A percentile compares a stretch with the other conserved stretches of the same genome.
Evolutionary conservation across 2,329 filamentous ascomycete genomes (phyloP).

Genomic region (Pseudogymnoascus sp.): DNA sequence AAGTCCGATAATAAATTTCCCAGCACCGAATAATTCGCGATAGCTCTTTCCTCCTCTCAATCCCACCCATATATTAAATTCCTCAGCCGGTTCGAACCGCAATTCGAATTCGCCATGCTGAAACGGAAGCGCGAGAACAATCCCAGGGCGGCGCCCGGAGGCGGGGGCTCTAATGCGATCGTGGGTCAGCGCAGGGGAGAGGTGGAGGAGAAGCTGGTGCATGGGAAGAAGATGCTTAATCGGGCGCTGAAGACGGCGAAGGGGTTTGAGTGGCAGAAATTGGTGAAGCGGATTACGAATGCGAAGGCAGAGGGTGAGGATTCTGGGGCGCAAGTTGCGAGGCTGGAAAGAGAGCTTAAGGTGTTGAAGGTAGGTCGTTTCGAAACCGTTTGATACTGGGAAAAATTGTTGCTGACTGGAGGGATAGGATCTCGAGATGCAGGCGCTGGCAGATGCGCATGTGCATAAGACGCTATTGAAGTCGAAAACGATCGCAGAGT

Average conservation of each 20-base stretch:
- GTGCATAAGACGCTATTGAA: conserved; percentile 43
- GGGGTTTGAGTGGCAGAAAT: conserved; percentile 70
- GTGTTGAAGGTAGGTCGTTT: conserved; percentile 36
- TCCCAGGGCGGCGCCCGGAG: conserved; percentile 8
- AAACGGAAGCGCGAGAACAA: conserved; percentile 49
- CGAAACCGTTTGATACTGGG: background rate
- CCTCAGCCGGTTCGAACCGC: background rate
- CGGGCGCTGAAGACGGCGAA: conserved; percentile 65
- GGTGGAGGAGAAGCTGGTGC: conserved; percentile 43
- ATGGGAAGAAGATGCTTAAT: conserved; percentile 51
- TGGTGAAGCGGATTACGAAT: conserved; percentile 49
- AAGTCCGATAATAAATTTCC: conserved; percentile 6
- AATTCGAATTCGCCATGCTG: conserved; percentile 35
- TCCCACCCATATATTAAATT: background rate
- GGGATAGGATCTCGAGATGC: conserved; percentile 36
- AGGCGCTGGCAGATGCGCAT: conserved; percentile 38
- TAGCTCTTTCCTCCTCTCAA: background rate
- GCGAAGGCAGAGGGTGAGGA: conserved; percentile 42
- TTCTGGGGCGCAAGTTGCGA: conserved; percentile 30
- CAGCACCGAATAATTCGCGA: background rate
- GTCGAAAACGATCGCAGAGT: conserved; percentile 41
- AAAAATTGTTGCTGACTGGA: background rate
- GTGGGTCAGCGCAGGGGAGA: conserved; percentile 23
- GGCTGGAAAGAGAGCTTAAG: conserved; percentile 54
- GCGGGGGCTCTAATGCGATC: conserved; percentile 28